Base-by-base conservation (phyloP, 208 protist species). In the Crithidia fasciculata region DNA sequence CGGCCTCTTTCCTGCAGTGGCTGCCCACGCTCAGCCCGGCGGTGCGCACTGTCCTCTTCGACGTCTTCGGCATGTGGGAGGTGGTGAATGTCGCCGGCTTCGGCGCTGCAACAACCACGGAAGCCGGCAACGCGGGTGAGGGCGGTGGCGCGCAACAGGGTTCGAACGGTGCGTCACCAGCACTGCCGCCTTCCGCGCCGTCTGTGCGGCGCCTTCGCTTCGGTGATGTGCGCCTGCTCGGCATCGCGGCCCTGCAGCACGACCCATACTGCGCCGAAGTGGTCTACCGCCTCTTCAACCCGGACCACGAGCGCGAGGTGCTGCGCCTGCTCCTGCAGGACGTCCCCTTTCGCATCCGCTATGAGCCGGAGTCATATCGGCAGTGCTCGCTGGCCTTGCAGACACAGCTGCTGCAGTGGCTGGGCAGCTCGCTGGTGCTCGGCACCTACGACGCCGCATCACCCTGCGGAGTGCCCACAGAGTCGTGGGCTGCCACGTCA, bases 141-240 rank as follows among this genome's bases (percentile, higher is more conserved):
- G 36, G 5, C 63, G 45, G 15, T 9, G 47, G 44, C 56, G 49
- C 28, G 54, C 18, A 50, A 53, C 39, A 18, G 18, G 37, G 47
- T 62, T 36, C 69, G 28, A 28, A 28, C 28, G 28, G 28, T 28
- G 28, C 28, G 28, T 28, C 28, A 28, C 28, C 28, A 1, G 28
- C 28, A 28, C 28, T 28, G 28, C 28, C 28, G 28, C 28, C 28
- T 28, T 28, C 28, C 28, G 28, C 28, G 28, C 28, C 28, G 28
- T 28, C 28, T 28, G 28, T 28, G 28, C 28, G 68, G n/a, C 88
- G 88, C 4, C 78, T 94, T 5, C 61, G 69, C 39, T 94, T 96
- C 70, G 80, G 77, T 10, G 91, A 96, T 73, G 87, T 94, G 39
- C 88, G 91, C 8, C 74, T 92, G 39, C 53, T 96, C 55, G 91